These are phyloP conservation scores for Kluyveromyces siamensis DNA, from an alignment of 805 yeast species.

Conservation along the genomic window DNA sequence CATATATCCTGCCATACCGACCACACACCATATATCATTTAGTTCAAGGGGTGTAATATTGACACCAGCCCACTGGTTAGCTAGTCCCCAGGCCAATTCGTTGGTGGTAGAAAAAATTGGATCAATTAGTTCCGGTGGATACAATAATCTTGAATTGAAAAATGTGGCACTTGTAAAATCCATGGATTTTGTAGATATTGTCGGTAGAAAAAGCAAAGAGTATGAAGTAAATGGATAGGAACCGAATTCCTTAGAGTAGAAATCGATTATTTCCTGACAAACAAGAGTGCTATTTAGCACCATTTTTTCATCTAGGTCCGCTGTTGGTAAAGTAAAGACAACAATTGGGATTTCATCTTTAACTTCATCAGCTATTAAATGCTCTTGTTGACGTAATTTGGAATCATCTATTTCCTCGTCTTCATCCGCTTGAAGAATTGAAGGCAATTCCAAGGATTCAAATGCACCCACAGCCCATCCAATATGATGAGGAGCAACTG, in stretches of 20 bases:
- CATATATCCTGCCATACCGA: slow-evolving; percentile 83
- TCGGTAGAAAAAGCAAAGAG: slow-evolving; percentile 64
- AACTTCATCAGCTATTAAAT: slow-evolving; percentile 28
- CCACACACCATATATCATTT: slow-evolving; percentile 81
- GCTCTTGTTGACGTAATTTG: slow-evolving; percentile 11
- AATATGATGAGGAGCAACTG: slow-evolving; percentile 87
- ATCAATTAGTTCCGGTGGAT: slow-evolving; percentile 68
- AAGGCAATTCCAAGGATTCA: slow-evolving; percentile 36
- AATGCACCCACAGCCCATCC: slow-evolving; percentile 95
- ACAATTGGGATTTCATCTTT: slow-evolving; percentile 44
- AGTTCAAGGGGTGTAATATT: slow-evolving; percentile 73
- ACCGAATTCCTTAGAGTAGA: slow-evolving; percentile 79
- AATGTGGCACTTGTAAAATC: slow-evolving; percentile 52
- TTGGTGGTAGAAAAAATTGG: slow-evolving; percentile 68
- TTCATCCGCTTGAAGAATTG: slow-evolving; percentile 23
- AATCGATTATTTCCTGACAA: slow-evolving; percentile 71
- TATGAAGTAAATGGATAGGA: slow-evolving; percentile 86
- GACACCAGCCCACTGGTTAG: slow-evolving; percentile 91
- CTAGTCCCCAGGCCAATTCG: slow-evolving; percentile 54
- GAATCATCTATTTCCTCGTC: slow-evolving; percentile 30
- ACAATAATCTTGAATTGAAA: slow-evolving; percentile 59
- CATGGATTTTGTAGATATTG: slow-evolving; percentile 38
- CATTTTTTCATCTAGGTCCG: slow-evolving; percentile 31
- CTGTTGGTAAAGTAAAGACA: slow-evolving; percentile 56
- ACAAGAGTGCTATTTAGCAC: slow-evolving; percentile 70